These are phyloP conservation scores for Dactylonectria estremocensis DNA, from an alignment of 2,329 filamentous ascomycete genomes.

Conservation along the genomic window DNA sequence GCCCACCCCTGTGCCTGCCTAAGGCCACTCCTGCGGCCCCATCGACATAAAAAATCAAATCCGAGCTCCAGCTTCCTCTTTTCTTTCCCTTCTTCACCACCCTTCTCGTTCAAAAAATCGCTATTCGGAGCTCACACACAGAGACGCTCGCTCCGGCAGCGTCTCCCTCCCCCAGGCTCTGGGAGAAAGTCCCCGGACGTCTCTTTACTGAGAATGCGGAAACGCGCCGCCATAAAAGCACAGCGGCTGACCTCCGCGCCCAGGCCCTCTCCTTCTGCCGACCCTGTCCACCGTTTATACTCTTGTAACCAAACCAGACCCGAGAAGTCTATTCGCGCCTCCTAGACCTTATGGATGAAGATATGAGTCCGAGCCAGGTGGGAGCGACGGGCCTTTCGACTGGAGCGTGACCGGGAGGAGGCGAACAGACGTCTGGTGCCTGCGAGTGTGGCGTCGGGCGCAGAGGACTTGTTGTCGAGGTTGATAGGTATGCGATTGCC, in stretches of 20 bases:
- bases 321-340: constrained; percentile 7
- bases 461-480: constrained; percentile 87
- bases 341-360: constrained; percentile 80
- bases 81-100: constrained; percentile 60
- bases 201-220: constrained; percentile 76
- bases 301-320: constrained; percentile 40
- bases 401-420: constrained; percentile 52
- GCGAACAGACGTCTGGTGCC: constrained; percentile 66
- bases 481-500: constrained; percentile 99
- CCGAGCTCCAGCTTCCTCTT: constrained; percentile 29
- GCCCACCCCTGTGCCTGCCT: constrained; percentile 34
- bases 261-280: constrained; percentile 63
- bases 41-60: constrained; percentile 47
- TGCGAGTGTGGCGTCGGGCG: constrained; percentile 61
- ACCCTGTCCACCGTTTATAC: constrained; percentile 65
- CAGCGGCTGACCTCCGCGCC: constrained; percentile 86
- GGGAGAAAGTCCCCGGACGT: constrained; percentile 99
- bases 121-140: constrained; percentile 99
- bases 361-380: constrained; percentile 81
- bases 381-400: constrained; percentile 26
- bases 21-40: constrained; percentile 39
- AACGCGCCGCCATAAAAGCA: constrained; percentile 99
- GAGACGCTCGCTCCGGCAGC: constrained; percentile 63
- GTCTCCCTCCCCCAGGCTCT: constrained; percentile 77
- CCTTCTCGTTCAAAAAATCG: constrained; percentile 99